These are phyloP conservation scores for Theileria equi DNA, from an alignment of 169 alveolate genomes.

Conservation along the genomic window DNA sequence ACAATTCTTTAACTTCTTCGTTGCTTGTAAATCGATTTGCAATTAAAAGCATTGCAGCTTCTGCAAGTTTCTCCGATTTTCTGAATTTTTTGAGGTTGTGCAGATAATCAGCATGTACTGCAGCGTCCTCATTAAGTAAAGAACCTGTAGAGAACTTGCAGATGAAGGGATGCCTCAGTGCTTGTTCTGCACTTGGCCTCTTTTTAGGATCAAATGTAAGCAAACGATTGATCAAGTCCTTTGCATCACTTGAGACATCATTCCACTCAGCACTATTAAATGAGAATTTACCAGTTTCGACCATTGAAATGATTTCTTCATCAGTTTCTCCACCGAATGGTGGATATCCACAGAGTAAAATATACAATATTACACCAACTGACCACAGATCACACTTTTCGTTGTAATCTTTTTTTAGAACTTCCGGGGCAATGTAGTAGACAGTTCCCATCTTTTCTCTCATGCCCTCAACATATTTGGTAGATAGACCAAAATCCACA, in stretches of 20 bases:
- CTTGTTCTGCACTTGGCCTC: constrained; percentile 88
- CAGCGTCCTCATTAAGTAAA: background rate
- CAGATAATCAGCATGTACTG: background rate
- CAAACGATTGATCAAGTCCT: constrained; percentile 85
- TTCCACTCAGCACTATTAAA: constrained; percentile 75
- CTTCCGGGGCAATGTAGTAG: constrained; percentile 87
- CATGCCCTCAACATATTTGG: constrained; percentile 67
- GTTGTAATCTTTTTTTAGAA: constrained; percentile 77
- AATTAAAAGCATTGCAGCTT: constrained; percentile 83
- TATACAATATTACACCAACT: constrained; percentile 85
- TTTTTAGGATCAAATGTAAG: constrained; percentile 83
- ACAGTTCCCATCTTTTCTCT: constrained; percentile 86
- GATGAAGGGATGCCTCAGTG: constrained; percentile 89
- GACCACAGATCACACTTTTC: constrained; percentile 91
- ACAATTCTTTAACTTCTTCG: constrained; percentile 84
- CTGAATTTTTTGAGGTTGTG: constrained; percentile 22
- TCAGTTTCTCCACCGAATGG: constrained; percentile 91
- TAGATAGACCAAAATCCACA: constrained; percentile 89
- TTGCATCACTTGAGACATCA: constrained; percentile 87
- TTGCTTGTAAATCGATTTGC: constrained; percentile 82
- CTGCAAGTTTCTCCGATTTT: constrained; percentile 79
- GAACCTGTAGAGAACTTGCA: constrained; percentile 53
- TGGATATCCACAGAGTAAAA: constrained; percentile 82
- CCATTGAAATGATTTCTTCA: constrained; percentile 83
- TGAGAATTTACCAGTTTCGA: constrained; percentile 82